Base-by-base conservation (phyloP, 208 protist genomes). In the Trypanosoma scelopori region DNA sequence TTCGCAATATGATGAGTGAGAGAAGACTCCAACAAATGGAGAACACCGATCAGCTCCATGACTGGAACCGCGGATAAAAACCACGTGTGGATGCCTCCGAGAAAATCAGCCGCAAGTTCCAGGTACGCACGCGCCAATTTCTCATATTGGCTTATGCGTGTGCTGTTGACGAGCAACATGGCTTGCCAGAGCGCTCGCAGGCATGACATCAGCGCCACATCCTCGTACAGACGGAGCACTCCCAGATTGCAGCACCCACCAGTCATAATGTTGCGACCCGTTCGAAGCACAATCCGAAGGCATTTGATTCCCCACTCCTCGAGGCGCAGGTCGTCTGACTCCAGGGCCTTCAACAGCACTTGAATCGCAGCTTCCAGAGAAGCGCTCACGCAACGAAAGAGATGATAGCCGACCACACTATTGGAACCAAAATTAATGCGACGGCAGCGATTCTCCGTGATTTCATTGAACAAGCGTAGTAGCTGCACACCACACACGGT, bases 221-320 rank as follows among this genome's bases (percentile, higher is more conserved):
- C 85, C 22, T 75, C 55, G 58, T 82, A 91, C 3, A 86, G 71
- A 46, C 76, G 65, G 6, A 91, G 55, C 5, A 84, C 71, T 0
- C 74, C 81, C 39, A 87, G 60, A 50, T 87, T 88, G 57, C 85
- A 91, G 63, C 76, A 87, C 12, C 74, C 74, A 6, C 81, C 81
- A 18, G 77, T 72, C 11, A 91, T 60, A 49, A 82, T 55, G 66
- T 81, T 78, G 59, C 62, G 57, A 6, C 67, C 76, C 18, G 74
- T 80, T 22, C 49, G 55, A 23, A 91, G 65, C 1, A 60, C 35
- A 35, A 82, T 63, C 7, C 76, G 47, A 56, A 83, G 39, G 41
- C 76, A 74, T 47, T 81, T 85, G 58, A 81, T 80, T 23, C 66
- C 69, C 85, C 85, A 91, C 46, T 78, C 79, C 67, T 77, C 68